phyloP scores from a whole-genome alignment of 1,139 yeast genomes.

The Pichia sp. region DNA sequence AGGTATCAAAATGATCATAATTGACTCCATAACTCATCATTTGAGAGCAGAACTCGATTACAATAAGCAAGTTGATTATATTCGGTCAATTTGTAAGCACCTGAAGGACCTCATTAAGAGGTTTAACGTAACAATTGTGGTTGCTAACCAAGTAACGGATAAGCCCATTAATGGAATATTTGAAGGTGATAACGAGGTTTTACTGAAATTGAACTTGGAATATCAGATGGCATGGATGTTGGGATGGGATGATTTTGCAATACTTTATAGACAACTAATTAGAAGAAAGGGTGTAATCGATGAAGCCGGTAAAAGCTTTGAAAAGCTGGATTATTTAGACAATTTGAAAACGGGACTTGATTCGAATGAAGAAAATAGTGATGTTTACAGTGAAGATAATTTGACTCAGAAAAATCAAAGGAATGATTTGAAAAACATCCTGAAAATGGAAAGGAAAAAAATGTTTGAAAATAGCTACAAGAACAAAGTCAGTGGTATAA shows the following conservation, averaged over 20 bases:
- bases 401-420: neutral
- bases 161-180: constrained; percentile 28
- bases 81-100: constrained; percentile 38
- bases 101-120: constrained; percentile 43
- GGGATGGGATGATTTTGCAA: constrained; percentile 56
- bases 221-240: constrained; percentile 65
- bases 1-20: constrained; percentile 45
- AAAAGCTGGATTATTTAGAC: constrained; percentile 20
- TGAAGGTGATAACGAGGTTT: constrained; percentile 25
- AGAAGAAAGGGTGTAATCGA: constrained; percentile 12
- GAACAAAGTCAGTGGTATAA: constrained; percentile 20
- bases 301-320: constrained; percentile 14
- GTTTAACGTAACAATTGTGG: constrained; percentile 51
- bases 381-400: neutral
- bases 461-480: constrained; percentile 22
- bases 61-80: constrained; percentile 33
- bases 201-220: constrained; percentile 41
- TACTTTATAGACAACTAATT: constrained; percentile 22
- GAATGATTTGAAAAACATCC: constrained; percentile 12
- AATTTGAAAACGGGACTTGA: neutral
- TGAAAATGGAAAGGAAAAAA: constrained; percentile 19
- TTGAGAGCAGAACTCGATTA: constrained; percentile 54
- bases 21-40: constrained; percentile 88
- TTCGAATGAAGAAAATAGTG: neutral
- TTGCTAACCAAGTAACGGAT: constrained; percentile 79